Conservation (phyloP, 1,284 basidiomycete species). For the Cystobasidiaceae sp. region DNA sequence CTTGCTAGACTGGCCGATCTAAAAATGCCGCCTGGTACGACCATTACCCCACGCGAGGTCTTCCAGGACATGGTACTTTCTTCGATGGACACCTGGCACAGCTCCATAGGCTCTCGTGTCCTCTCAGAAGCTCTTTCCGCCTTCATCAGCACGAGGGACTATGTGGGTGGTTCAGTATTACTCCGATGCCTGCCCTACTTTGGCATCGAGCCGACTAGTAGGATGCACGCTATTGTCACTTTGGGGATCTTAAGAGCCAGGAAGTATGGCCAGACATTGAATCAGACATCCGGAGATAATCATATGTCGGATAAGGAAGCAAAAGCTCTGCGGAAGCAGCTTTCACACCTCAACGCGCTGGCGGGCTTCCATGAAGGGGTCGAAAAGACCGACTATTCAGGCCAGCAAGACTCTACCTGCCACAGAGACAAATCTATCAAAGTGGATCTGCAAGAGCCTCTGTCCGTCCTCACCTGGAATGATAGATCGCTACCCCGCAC, state of each 20-base stretch:
- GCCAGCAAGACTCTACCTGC: too few species aligned
- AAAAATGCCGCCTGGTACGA: background rate
- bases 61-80: background rate
- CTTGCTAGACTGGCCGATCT: constrained; percentile 4
- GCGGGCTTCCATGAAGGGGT: background rate
- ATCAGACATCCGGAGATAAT: background rate
- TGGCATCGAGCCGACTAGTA: background rate
- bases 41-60: background rate
- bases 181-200: background rate
- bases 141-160: constrained; percentile 16
- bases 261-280: background rate
- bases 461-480: background rate
- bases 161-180: background rate
- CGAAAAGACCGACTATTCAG: too few species aligned
- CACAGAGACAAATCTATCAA: too few species aligned
- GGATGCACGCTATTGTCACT: constrained; percentile 1
- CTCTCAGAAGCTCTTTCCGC: constrained; percentile 6
- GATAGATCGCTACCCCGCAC: constrained; percentile 4
- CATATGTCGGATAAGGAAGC: background rate
- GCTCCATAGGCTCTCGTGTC: background rate
- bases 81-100: background rate
- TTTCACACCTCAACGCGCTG: constrained; percentile 1
- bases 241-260: constrained; percentile 3
- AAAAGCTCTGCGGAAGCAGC: background rate
- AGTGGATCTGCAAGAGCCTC: too few species aligned